A percentile compares a stretch with the other conserved stretches of the same genome.
Evolutionary conservation across 371 early-diverging fungal species (phyloP).

Genomic region (Mortierella sp.): DNA sequence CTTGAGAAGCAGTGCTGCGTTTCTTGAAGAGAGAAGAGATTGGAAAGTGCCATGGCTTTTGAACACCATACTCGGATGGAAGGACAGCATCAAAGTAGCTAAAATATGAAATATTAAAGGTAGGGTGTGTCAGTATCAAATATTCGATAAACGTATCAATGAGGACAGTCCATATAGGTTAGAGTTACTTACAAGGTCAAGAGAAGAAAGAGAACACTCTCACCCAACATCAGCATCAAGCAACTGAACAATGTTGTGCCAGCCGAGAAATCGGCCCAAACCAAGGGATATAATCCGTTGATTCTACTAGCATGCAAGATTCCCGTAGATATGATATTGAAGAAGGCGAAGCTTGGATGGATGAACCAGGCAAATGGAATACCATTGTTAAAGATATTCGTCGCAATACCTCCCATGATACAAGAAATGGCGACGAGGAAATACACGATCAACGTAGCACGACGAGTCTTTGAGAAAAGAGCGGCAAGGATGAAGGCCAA

Average conservation of each 20-base stretch:
- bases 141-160: no score
- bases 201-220: slow-evolving; percentile 36
- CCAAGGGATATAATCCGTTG: slow-evolving; percentile 41
- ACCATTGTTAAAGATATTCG: slow-evolving; percentile 37
- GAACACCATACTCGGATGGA: slow-evolving; percentile 75
- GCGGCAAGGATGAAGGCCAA: slow-evolving; percentile 71
- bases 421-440: slow-evolving; percentile 70
- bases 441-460: slow-evolving; percentile 65
- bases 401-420: slow-evolving; percentile 39
- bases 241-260: slow-evolving; percentile 27
- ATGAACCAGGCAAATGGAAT: slow-evolving; percentile 44
- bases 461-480: slow-evolving; percentile 65
- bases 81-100: slow-evolving; percentile 54
- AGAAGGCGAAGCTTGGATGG: slow-evolving; percentile 48
- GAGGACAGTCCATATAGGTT: no score
- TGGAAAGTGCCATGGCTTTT: slow-evolving; percentile 75
- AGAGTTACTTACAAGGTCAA: slow-evolving; percentile 35
- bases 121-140: neutral
- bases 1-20: slow-evolving; percentile 5
- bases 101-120: neutral
- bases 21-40: slow-evolving; percentile 61
- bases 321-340: slow-evolving; percentile 22
- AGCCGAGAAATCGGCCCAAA: slow-evolving; percentile 28
- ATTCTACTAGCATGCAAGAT: slow-evolving; percentile 48
- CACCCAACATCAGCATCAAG: slow-evolving; percentile 38